phyloP scores from a whole-genome alignment of 108 stramenopile species.

The Pseudonitzschia multistriata region DNA sequence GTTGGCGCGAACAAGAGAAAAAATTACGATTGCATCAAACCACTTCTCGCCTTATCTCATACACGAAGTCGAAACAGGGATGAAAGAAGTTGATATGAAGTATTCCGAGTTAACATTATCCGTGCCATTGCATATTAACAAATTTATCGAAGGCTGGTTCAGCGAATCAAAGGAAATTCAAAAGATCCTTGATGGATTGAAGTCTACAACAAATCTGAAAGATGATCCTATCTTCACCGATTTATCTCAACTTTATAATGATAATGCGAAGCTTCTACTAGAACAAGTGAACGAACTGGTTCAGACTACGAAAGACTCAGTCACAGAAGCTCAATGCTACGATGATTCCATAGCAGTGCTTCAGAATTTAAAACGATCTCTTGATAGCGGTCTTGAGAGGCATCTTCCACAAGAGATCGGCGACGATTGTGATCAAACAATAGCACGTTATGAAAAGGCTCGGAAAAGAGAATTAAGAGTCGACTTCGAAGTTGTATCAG shows the following conservation, averaged over 20 bases:
- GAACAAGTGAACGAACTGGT: constrained; percentile 13
- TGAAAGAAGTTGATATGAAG: background rate
- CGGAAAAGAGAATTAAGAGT: background rate
- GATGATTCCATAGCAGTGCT: constrained; percentile 37
- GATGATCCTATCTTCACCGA: constrained; percentile 17
- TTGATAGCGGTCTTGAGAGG: constrained; percentile 16
- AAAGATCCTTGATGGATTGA: constrained; percentile 32
- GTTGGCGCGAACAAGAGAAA: background rate
- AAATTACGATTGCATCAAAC: background rate
- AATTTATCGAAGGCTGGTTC: constrained; percentile 22
- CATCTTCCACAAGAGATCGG: constrained; percentile 5
- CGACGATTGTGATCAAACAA: background rate
- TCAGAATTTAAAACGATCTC: constrained; percentile 2
- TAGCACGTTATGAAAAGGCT: background rate
- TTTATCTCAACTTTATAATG: constrained; percentile 32
- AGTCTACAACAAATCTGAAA: constrained; percentile 23
- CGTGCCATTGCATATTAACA: background rate
- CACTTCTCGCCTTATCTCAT: background rate
- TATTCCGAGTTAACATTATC: background rate
- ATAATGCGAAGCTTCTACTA: constrained; percentile 15
- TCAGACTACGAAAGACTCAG: constrained; percentile 2
- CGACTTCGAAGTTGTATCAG: background rate
- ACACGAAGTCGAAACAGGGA: background rate
- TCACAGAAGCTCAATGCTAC: constrained; percentile 25
- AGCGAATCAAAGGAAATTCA: constrained; percentile 25